These are phyloP conservation scores for Arthroderma sp. DNA, from an alignment of 2,329 filamentous ascomycete genomes.

Conservation along the genomic window DNA sequence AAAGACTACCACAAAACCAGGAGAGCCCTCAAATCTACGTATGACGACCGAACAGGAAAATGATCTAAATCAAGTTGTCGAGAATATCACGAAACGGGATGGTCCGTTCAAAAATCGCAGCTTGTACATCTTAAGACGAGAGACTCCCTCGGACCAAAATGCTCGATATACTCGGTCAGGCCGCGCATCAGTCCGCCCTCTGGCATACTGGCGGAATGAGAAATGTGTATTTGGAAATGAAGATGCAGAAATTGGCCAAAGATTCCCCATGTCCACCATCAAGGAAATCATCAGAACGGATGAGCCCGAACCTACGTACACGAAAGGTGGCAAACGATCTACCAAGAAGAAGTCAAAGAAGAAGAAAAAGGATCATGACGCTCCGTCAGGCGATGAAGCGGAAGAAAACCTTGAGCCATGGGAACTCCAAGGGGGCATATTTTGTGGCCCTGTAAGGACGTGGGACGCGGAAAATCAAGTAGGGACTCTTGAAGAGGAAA, in stretches of 20 bases:
- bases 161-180: slow-evolving; percentile 61
- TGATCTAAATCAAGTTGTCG: slow-evolving; percentile 30
- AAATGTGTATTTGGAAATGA: slow-evolving; percentile 55
- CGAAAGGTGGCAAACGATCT: slow-evolving; percentile 24
- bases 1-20: slow-evolving; percentile 12
- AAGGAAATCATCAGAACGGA: slow-evolving; percentile 67
- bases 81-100: slow-evolving; percentile 30
- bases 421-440: slow-evolving; percentile 29
- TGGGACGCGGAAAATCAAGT: slow-evolving; percentile 30
- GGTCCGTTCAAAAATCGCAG: slow-evolving; percentile 36
- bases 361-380: slow-evolving; percentile 24
- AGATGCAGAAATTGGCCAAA: slow-evolving; percentile 41
- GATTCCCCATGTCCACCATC: slow-evolving; percentile 54
- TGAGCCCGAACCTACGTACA: slow-evolving; percentile 35
- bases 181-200: slow-evolving; percentile 60
- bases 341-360: slow-evolving; percentile 25
- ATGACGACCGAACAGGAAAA: slow-evolving; percentile 20
- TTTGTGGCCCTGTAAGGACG: slow-evolving; percentile 31
- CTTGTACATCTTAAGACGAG: slow-evolving; percentile 38
- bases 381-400: slow-evolving; percentile 27
- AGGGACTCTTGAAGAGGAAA: slow-evolving; percentile 26
- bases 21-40: slow-evolving; percentile 16
- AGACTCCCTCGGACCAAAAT: slow-evolving; percentile 40
- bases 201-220: slow-evolving; percentile 82
- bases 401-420: slow-evolving; percentile 29